Conservation (phyloP, 2,329 filamentous ascomycete species). For the Endocalyx cinctus region DNA sequence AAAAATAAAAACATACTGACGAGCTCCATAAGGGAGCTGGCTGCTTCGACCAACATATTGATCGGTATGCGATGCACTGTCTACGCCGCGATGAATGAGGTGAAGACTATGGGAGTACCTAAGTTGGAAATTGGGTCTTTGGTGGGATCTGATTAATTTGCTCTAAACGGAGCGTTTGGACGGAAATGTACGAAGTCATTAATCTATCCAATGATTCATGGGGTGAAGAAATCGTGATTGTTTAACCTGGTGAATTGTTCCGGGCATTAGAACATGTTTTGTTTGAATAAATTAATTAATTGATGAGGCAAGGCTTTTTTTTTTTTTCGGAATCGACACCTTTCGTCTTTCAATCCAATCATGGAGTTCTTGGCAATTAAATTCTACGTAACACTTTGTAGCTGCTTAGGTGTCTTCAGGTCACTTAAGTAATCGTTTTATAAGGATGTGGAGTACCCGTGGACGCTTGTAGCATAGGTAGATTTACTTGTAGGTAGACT, state of each 20-base stretch:
- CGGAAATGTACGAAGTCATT: slow-evolving; percentile 17
- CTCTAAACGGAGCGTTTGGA: slow-evolving; percentile 17
- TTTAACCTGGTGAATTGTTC: too few species aligned
- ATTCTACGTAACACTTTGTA: too few species aligned
- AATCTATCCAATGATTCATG: too few species aligned
- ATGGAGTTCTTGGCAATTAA: slow-evolving; percentile 11
- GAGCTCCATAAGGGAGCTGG: slow-evolving; percentile 33
- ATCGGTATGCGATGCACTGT: slow-evolving; percentile 12
- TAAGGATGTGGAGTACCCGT: too few species aligned
- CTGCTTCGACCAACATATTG: slow-evolving; percentile 32
- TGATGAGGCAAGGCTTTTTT: too few species aligned
- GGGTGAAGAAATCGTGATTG: too few species aligned
- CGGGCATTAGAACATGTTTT: too few species aligned
- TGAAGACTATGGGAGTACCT: slow-evolving; percentile 1
- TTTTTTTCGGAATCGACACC: slow-evolving; percentile 7
- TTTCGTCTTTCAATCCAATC: slow-evolving; percentile 14
- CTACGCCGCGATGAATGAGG: neutral
- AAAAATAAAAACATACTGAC: slow-evolving; percentile 29
- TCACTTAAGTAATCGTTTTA: too few species aligned
- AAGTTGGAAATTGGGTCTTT: slow-evolving; percentile 14
- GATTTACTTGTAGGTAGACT: too few species aligned
- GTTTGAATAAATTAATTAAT: too few species aligned
- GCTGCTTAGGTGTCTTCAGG: too few species aligned
- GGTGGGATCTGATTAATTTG: slow-evolving; percentile 12
- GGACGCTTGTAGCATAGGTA: too few species aligned